These are phyloP conservation scores for Fusarium sp. DNA, from an alignment of 2,329 filamentous ascomycete species.

Conservation along the genomic window DNA sequence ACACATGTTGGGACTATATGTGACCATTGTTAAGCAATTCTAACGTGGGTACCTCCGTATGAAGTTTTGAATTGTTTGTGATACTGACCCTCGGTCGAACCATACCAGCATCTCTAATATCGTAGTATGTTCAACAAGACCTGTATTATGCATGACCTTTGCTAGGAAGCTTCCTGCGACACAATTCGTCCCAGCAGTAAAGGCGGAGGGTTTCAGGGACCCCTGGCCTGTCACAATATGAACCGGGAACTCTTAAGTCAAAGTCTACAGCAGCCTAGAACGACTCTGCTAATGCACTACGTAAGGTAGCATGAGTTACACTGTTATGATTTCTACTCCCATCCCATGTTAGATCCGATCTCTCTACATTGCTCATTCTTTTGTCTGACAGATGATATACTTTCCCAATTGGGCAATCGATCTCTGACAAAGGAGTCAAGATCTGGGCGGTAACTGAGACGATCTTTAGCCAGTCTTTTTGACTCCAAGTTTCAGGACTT, in stretches of 20 bases:
- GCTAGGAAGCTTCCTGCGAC: constrained; percentile 35
- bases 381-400: constrained; percentile 24
- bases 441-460: constrained; percentile 45
- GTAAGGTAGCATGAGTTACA: constrained; percentile 2
- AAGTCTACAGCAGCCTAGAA: constrained; percentile 13
- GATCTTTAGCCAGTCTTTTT: constrained; percentile 21
- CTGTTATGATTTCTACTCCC: constrained; percentile 4
- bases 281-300: not conserved
- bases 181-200: constrained; percentile 27
- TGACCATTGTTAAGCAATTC: constrained; percentile 19
- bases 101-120: constrained; percentile 7
- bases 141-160: constrained; percentile 33
- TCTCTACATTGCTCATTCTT: not conserved
- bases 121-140: constrained; percentile 18
- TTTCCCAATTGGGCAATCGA: constrained; percentile 35
- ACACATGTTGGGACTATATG: constrained; percentile 17
- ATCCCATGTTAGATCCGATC: constrained; percentile 2
- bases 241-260: constrained; percentile 3
- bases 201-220: constrained; percentile 39
- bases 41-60: constrained; percentile 18
- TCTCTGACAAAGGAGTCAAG: constrained; percentile 32
- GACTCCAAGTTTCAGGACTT: constrained; percentile 16
- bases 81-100: not conserved
- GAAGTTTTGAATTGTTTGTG: constrained; percentile 11
- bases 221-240: constrained; percentile 23